A percentile compares a stretch with the other conserved stretches of the same genome.
These are phyloP conservation scores for Penicillium bovifimosum DNA, from an alignment of 495 filamentous ascomycete genomes.

Conservation along the genomic window DNA sequence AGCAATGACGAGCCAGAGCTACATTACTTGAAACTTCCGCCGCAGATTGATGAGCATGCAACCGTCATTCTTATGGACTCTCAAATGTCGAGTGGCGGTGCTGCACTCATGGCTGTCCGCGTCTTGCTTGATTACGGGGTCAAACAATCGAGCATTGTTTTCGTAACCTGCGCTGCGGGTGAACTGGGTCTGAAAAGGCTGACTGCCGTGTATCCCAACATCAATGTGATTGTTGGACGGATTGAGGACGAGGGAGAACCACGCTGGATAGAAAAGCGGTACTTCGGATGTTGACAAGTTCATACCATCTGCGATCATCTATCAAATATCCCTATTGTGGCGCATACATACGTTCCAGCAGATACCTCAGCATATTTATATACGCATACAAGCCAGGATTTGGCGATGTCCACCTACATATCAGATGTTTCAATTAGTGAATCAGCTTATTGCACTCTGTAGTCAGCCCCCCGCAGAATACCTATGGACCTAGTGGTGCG, in stretches of 20 bases:
- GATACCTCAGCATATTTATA: background rate
- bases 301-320: background rate
- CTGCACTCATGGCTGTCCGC: conserved; percentile 92
- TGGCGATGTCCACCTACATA: no score
- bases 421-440: no score
- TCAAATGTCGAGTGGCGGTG: conserved; percentile 89
- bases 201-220: conserved; percentile 77
- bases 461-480: no score
- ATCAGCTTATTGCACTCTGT: no score
- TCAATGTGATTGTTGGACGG: conserved; percentile 76
- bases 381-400: background rate
- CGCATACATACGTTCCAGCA: background rate
- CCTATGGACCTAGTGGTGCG: no score
- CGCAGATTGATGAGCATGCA: conserved; percentile 62
- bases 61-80: conserved; percentile 83
- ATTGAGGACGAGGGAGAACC: conserved; percentile 70
- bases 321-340: background rate
- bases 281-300: conserved; percentile 63
- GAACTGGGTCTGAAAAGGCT: conserved; percentile 74
- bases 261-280: conserved; percentile 77
- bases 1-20: conserved; percentile 84
- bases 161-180: conserved; percentile 84
- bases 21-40: conserved; percentile 76
- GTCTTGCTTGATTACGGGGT: conserved; percentile 93
- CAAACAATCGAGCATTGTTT: conserved; percentile 74